phyloP scores from a whole-genome alignment of 768 basidiomycete genomes.

The Rhizopogon vinicolor region DNA sequence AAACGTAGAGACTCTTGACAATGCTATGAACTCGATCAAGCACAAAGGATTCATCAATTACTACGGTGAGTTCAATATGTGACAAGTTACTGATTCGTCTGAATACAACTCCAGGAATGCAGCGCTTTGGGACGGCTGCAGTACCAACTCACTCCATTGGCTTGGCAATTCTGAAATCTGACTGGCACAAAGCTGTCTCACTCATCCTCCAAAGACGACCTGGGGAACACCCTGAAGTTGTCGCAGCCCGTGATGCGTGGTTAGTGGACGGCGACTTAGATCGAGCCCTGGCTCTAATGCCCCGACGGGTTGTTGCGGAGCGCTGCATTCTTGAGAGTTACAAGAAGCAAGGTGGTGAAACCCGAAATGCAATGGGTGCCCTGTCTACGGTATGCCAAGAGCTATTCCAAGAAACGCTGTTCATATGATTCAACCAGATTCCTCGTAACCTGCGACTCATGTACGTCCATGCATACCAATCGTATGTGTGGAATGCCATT shows the following conservation, averaged over 20 bases:
- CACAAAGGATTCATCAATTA: conserved; percentile 94
- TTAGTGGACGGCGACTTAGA: conserved; percentile 77
- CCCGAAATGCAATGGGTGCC: conserved; percentile 82
- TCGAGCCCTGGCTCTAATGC: conserved; percentile 81
- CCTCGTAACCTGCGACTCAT: conserved; percentile 92
- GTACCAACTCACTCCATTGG: conserved; percentile 96
- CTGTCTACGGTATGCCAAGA: conserved; percentile 60
- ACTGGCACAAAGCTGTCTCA: conserved; percentile 86
- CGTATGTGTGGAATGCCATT: conserved; percentile 97
- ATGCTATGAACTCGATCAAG: conserved; percentile 74
- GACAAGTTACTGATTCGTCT: conserved; percentile 5
- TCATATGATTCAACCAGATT: conserved; percentile 52
- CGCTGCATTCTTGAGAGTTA: conserved; percentile 88
- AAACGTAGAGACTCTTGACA: conserved; percentile 65
- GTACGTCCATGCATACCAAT: conserved; percentile 99
- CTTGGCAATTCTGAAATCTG: conserved; percentile 79
- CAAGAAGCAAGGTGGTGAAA: conserved; percentile 73
- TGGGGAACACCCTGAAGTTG: conserved; percentile 92
- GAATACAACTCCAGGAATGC: conserved; percentile 70
- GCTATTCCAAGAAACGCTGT: background rate
- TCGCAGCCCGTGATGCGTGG: conserved; percentile 82
- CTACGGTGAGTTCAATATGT: conserved; percentile 55
- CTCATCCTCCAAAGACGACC: conserved; percentile 79
- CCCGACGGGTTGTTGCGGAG: conserved; percentile 90
- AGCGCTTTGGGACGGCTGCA: conserved; percentile 95